Evolutionary conservation across 768 basidiomycete species (phyloP).

Genomic region (Rickenella mellea): DNA sequence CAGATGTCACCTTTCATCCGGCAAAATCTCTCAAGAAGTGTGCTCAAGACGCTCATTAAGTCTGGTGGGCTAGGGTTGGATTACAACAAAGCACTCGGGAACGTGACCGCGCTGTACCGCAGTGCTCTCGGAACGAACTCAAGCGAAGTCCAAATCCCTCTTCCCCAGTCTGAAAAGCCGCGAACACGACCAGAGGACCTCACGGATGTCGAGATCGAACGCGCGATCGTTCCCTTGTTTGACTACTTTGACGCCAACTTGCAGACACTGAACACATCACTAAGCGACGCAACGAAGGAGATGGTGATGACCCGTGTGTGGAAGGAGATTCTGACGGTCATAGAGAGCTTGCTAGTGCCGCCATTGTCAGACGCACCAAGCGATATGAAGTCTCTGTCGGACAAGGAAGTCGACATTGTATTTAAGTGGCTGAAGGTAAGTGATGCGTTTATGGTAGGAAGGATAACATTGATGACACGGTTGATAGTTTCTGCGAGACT

Average conservation of each 20-base stretch:
- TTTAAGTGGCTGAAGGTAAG: slow-evolving; percentile 93
- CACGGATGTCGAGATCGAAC: slow-evolving; percentile 90
- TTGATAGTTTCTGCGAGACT: slow-evolving; percentile 79
- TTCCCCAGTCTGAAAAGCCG: slow-evolving; percentile 66
- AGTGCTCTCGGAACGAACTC: slow-evolving; percentile 60
- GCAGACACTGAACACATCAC: slow-evolving; percentile 79
- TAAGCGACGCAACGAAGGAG: slow-evolving; percentile 78
- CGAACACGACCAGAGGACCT: slow-evolving; percentile 72
- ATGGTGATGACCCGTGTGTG: slow-evolving; percentile 90
- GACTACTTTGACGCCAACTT: slow-evolving; percentile 96
- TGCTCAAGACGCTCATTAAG: slow-evolving; percentile 75
- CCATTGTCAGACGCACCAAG: slow-evolving; percentile 78
- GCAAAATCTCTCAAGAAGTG: slow-evolving; percentile 68
- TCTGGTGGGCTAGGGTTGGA: slow-evolving; percentile 45
- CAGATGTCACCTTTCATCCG: slow-evolving; percentile 94
- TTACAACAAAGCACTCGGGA: slow-evolving; percentile 85
- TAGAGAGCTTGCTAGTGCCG: slow-evolving; percentile 86
- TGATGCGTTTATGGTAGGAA: background rate
- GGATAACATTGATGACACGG: slow-evolving; percentile 1
- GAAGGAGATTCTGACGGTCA: slow-evolving; percentile 86
- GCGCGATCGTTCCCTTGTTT: slow-evolving; percentile 83
- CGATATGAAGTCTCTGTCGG: slow-evolving; percentile 84
- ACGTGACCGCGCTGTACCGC: slow-evolving; percentile 73
- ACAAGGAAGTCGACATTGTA: slow-evolving; percentile 98
- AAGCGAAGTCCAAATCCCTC: slow-evolving; percentile 68